phyloP scores from a whole-genome alignment of 768 basidiomycete genomes.

The Multifurca ochricompacta region DNA sequence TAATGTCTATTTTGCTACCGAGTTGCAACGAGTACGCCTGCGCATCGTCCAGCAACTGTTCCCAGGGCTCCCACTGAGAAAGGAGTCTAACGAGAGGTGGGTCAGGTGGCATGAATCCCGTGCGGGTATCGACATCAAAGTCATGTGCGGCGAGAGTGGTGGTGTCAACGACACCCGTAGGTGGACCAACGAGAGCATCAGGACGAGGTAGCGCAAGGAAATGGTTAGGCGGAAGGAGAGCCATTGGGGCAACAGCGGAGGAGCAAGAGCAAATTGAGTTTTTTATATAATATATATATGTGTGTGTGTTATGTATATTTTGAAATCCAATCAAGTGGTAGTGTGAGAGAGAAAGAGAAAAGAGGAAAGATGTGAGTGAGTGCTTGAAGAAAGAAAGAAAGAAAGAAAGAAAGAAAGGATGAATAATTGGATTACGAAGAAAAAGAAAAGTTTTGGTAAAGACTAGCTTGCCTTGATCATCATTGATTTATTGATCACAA shows the following conservation, averaged over 20 bases:
- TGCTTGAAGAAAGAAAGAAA: no score
- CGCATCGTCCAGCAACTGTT: slow-evolving; percentile 47
- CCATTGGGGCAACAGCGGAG: slow-evolving; percentile 6
- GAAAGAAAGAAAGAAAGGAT: no score
- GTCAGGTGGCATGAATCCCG: slow-evolving; percentile 86
- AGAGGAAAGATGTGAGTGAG: background rate
- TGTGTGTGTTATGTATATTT: no score
- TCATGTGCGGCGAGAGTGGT: slow-evolving; percentile 34
- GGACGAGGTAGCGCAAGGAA: slow-evolving; percentile 32
- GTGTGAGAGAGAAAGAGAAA: no score
- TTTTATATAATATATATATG: no score
- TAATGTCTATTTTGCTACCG: slow-evolving; percentile 31
- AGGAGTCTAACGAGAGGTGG: slow-evolving; percentile 62
- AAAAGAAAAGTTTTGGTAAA: no score
- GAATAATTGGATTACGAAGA: no score
- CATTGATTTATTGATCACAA: no score
- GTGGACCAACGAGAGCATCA: slow-evolving; percentile 24
- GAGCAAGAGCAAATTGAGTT: no score
- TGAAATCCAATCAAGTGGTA: no score
- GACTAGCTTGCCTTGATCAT: no score
- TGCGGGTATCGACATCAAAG: slow-evolving; percentile 86
- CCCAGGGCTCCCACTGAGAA: slow-evolving; percentile 63
- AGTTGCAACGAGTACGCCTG: slow-evolving; percentile 43
- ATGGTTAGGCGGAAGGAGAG: slow-evolving; percentile 23
- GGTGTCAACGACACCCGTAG: slow-evolving; percentile 28